phyloP scores from a whole-genome alignment of 1,139 yeast species.

The Geotrichum fermentans region DNA sequence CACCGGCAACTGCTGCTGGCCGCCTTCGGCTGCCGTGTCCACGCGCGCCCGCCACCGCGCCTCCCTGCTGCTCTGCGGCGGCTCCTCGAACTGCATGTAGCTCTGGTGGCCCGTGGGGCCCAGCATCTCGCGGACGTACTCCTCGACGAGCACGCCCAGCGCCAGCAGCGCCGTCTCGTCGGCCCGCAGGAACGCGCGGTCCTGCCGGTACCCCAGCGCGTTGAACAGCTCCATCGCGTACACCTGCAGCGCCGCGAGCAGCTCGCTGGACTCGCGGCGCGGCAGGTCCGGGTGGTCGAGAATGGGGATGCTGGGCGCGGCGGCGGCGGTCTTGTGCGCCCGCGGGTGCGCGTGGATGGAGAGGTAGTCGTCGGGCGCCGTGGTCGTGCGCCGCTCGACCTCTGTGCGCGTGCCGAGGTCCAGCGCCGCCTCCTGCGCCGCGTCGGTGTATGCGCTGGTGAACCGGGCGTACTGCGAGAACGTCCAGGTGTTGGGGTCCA shows the following conservation, averaged over 20 bases:
- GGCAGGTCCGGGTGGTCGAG: conserved; percentile 2
- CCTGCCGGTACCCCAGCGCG: conserved; percentile 9
- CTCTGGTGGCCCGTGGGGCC: conserved; percentile 32
- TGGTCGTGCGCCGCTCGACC: not conserved
- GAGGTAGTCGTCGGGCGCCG: conserved; percentile 9
- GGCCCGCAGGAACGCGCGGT: conserved; percentile 22
- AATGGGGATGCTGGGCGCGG: not conserved
- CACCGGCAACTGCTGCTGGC: conserved; percentile 1
- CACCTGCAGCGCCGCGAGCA: conserved; percentile 1
- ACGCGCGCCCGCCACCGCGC: conserved; percentile 1
- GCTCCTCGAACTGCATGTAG: conserved; percentile 23
- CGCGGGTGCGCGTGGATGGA: not conserved
- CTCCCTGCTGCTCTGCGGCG: conserved; percentile 7
- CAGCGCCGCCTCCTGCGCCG: not conserved
- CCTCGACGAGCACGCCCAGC: conserved; percentile 36
- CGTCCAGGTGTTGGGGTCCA: conserved; percentile 11
- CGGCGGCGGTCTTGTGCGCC: not conserved
- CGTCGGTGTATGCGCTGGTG: not conserved
- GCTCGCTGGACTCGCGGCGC: not conserved
- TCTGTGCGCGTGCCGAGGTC: conserved; percentile 9
- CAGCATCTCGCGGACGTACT: conserved; percentile 28
- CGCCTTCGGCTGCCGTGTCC: conserved; percentile 10
- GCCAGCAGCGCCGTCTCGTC: conserved; percentile 37
- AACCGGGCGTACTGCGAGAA: not conserved
- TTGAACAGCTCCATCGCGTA: conserved; percentile 11